Conservation (phyloP, 2,329 filamentous ascomycete species). For the Trichoderma koningiopsis region DNA sequence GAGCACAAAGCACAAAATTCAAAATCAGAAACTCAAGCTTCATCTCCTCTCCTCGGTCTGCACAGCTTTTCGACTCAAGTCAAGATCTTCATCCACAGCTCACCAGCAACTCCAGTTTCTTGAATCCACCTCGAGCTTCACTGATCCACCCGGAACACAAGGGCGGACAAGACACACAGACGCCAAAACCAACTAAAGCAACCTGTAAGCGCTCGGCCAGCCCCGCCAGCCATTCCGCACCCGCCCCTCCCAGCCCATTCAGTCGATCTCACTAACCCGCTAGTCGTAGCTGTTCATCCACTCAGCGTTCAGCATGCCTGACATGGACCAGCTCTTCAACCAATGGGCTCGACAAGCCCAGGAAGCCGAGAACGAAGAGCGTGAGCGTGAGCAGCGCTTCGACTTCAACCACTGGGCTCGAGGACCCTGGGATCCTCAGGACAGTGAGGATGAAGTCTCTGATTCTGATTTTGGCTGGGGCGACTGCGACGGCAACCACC, state of each 20-base stretch:
- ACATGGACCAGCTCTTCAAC: not conserved
- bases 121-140: not conserved
- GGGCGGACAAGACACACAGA: not conserved
- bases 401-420: not conserved
- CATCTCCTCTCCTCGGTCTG: not conserved
- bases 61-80: not conserved
- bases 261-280: conserved; percentile 1
- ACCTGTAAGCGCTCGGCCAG: conserved; percentile 2
- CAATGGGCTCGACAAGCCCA: not conserved
- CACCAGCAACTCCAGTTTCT: not conserved
- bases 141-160: not conserved
- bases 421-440: not conserved
- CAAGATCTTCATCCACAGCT: not conserved
- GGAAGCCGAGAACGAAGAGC: not conserved
- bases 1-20: not conserved
- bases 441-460: not conserved
- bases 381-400: no score
- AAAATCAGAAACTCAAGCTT: not conserved
- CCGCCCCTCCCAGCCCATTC: conserved; percentile 1
- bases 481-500: not conserved
- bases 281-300: not conserved
- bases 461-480: not conserved
- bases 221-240: conserved; percentile 6
- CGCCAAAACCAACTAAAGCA: not conserved
- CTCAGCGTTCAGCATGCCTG: not conserved